A percentile compares a stretch with the other conserved stretches of the same genome.
Evolutionary conservation across 306 rosid genomes (phyloP).

Genomic region (Oemleria cerasiformis): DNA sequence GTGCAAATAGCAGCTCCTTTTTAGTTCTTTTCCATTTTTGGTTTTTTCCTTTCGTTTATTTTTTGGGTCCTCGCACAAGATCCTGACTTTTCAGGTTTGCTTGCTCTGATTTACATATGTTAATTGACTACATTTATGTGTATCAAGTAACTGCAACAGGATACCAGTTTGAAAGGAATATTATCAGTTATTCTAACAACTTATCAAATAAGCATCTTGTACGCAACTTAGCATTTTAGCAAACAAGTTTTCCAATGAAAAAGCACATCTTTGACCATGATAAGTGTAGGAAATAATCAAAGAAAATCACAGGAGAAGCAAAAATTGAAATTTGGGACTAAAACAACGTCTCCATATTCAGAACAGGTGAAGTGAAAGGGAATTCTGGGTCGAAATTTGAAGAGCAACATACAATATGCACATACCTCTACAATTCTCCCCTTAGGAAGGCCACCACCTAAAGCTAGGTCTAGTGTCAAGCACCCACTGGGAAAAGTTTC

Average conservation of each 20-base stretch:
- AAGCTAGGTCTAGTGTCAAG: conserved; percentile 88
- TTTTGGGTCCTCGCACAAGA: neutral
- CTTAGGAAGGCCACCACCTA: conserved; percentile 96
- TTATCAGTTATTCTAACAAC: neutral
- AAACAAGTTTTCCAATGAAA: neutral
- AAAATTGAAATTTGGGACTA: neutral
- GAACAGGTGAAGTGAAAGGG: neutral
- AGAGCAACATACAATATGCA: neutral
- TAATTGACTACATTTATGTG: neutral
- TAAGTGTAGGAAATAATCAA: neutral
- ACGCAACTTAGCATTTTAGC: neutral
- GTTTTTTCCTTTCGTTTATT: neutral
- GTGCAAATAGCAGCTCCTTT: too few species aligned
- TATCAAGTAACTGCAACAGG: neutral
- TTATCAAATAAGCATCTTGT: conserved; percentile 1
- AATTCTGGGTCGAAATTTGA: too few species aligned
- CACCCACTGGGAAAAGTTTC: conserved; percentile 99
- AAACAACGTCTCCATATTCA: neutral
- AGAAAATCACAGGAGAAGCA: neutral
- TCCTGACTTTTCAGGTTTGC: neutral
- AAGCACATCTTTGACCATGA: neutral
- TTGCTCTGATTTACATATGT: neutral
- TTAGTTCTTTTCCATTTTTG: neutral
- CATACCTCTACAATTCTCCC: conserved; percentile 99
- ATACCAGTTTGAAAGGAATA: neutral